A percentile compares a stretch with the other conserved stretches of the same genome.
phyloP scores from a whole-genome alignment of 805 yeast genomes.

The Yarrowia sp. region DNA sequence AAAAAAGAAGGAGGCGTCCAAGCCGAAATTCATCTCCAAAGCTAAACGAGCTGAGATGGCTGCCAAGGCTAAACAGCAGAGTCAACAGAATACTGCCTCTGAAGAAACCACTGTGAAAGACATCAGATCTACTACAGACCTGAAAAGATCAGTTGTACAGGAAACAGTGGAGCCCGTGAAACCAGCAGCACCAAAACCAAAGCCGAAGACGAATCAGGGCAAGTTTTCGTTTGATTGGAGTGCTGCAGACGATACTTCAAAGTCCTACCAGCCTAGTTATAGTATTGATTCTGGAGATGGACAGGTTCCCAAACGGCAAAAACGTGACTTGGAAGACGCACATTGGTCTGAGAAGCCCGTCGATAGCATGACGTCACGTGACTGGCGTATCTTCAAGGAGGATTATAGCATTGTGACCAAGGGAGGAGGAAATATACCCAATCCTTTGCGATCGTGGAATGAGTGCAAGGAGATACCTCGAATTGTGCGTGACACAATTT shows the following conservation, averaged over 20 bases:
- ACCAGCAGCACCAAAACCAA: not conserved
- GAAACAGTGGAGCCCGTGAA: not conserved
- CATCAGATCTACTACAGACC: constrained; percentile 1
- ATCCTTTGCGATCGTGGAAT: constrained; percentile 78
- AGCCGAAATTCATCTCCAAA: constrained; percentile 58
- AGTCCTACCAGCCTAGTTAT: constrained; percentile 55
- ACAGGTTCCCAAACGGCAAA: constrained; percentile 36
- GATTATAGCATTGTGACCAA: constrained; percentile 72
- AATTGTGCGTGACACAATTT: constrained; percentile 49
- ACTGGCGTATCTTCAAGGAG: constrained; percentile 87
- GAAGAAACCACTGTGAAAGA: constrained; percentile 2
- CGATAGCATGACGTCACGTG: constrained; percentile 74
- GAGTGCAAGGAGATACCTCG: constrained; percentile 62
- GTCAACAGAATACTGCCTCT: not conserved
- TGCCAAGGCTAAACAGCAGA: constrained; percentile 19
- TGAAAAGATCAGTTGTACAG: constrained; percentile 30
- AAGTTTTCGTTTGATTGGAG: constrained; percentile 75
- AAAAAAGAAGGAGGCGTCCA: constrained; percentile 42
- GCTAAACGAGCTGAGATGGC: constrained; percentile 41
- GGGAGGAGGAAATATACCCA: constrained; percentile 53
- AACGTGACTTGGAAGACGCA: constrained; percentile 42
- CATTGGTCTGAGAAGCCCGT: constrained; percentile 77
- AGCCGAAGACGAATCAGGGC: constrained; percentile 27
- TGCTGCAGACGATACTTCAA: constrained; percentile 68
- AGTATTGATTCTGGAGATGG: constrained; percentile 44